These are phyloP conservation scores for Datura wrightii DNA, from an alignment of 257 asterid species.

Conservation along the genomic window DNA sequence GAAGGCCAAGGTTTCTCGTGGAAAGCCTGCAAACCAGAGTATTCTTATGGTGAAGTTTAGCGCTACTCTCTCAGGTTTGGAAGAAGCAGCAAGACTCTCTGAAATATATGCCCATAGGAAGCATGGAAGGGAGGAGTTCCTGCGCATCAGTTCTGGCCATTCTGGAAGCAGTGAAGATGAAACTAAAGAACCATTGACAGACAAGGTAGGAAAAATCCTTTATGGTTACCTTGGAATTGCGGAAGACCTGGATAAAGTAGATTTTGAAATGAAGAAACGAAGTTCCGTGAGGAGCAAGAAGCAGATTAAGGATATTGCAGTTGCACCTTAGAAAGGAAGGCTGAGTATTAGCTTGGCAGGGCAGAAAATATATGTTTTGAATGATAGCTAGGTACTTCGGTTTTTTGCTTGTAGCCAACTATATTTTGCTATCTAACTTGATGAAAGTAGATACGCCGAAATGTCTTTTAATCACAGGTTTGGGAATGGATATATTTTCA, in stretches of 20 bases:
- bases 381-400: not conserved
- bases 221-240: conserved; percentile 68
- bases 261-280: conserved; percentile 62
- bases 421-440: conserved; percentile 24
- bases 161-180: conserved; percentile 33
- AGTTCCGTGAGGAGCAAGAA: conserved; percentile 64
- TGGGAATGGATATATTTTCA: not conserved
- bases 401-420: not conserved
- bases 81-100: conserved; percentile 65
- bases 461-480: not conserved
- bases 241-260: conserved; percentile 75
- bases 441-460: conserved; percentile 2
- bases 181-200: conserved; percentile 28
- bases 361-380: not conserved
- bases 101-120: conserved; percentile 47
- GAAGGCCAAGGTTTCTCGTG: conserved; percentile 61
- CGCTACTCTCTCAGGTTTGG: conserved; percentile 71
- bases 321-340: conserved; percentile 36
- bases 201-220: conserved; percentile 45
- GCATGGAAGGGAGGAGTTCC: conserved; percentile 55
- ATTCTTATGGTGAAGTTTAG: conserved; percentile 64
- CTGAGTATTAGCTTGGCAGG: not conserved
- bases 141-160: conserved; percentile 37
- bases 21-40: conserved; percentile 70
- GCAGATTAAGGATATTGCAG: conserved; percentile 57